Evolutionary conservation across 108 stramenopile species (phyloP).

Genomic region (Pseudonitzschia delicatissima): DNA sequence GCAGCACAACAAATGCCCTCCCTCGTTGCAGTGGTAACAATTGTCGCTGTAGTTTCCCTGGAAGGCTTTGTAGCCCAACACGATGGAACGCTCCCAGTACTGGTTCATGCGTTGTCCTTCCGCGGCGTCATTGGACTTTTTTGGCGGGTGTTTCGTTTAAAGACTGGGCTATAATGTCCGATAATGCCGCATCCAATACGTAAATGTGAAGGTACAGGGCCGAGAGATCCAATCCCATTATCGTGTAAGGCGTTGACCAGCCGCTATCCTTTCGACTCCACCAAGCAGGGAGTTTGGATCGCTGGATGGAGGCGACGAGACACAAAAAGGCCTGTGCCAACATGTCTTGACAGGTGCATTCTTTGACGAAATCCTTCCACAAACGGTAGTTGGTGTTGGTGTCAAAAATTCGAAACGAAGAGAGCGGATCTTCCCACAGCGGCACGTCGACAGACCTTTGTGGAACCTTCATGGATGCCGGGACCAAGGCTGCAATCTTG

Average conservation of each 20-base stretch:
- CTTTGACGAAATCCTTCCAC: constrained; percentile 27
- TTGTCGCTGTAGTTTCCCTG: constrained; percentile 12
- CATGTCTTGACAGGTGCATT: constrained; percentile 9
- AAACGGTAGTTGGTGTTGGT: constrained; percentile 2
- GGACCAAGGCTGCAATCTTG: constrained; percentile 19
- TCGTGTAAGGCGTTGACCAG: constrained; percentile 32
- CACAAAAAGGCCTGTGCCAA: constrained; percentile 29
- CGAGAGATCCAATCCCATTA: constrained; percentile 17
- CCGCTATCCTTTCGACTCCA: constrained; percentile 27
- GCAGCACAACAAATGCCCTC: constrained; percentile 36
- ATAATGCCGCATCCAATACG: constrained; percentile 34
- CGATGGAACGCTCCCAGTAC: constrained; percentile 13
- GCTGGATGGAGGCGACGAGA: constrained; percentile 24
- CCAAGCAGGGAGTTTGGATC: constrained; percentile 32
- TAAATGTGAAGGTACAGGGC: constrained; percentile 30
- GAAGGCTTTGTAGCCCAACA: constrained; percentile 1
- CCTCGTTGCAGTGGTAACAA: constrained; percentile 31
- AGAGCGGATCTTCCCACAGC: constrained; percentile 13
- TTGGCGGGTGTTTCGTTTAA: background rate
- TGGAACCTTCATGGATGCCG: background rate
- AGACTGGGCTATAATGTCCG: constrained; percentile 16
- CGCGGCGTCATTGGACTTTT: background rate
- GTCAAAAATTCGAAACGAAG: constrained; percentile 19
- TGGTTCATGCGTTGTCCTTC: constrained; percentile 13
- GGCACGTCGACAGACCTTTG: background rate